These are phyloP conservation scores for Ambrosia hybrid DNA, from an alignment of 140 eudicot species.

Conservation along the genomic window DNA sequence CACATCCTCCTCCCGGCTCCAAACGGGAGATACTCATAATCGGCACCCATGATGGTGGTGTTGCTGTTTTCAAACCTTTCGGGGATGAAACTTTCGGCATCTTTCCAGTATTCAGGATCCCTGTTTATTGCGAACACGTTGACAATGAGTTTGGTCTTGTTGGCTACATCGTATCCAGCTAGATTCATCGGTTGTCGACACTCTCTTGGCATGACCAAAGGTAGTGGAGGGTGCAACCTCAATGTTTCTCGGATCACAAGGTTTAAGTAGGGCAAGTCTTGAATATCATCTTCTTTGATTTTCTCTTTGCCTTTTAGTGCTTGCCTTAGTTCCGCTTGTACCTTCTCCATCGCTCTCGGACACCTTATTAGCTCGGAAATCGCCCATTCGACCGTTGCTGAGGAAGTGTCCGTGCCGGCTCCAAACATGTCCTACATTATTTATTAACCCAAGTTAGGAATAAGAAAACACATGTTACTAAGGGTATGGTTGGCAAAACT, in stretches of 20 bases:
- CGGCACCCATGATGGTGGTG: constrained; percentile 10
- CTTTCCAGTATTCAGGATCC: constrained; percentile 34
- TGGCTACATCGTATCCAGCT: constrained; percentile 22
- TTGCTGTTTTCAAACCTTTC: constrained; percentile 29
- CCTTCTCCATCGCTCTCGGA: constrained; percentile 34
- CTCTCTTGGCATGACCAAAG: constrained; percentile 31
- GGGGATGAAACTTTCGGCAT: constrained; percentile 30
- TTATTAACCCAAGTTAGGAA: background rate
- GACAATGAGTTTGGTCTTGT: constrained; percentile 27
- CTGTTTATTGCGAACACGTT: constrained; percentile 27
- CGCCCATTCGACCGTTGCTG: constrained; percentile 26
- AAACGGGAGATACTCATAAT: constrained; percentile 37
- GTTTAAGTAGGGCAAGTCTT: constrained; percentile 26
- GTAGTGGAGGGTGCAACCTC: constrained; percentile 33
- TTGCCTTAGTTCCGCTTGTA: constrained; percentile 26
- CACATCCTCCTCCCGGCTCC: constrained; percentile 37
- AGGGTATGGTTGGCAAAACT: too few relatives aligned
- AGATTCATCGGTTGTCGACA: constrained; percentile 19
- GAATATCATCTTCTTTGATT: constrained; percentile 25
- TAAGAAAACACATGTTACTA: background rate
- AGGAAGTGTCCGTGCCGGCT: constrained; percentile 32
- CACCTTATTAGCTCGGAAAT: constrained; percentile 28
- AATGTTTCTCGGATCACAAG: constrained; percentile 33
- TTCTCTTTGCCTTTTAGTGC: constrained; percentile 22
- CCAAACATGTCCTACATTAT: constrained; percentile 25